Evolutionary conservation across 2,329 filamentous ascomycete species (phyloP).

Genomic region (Cercospora nicotianae): DNA sequence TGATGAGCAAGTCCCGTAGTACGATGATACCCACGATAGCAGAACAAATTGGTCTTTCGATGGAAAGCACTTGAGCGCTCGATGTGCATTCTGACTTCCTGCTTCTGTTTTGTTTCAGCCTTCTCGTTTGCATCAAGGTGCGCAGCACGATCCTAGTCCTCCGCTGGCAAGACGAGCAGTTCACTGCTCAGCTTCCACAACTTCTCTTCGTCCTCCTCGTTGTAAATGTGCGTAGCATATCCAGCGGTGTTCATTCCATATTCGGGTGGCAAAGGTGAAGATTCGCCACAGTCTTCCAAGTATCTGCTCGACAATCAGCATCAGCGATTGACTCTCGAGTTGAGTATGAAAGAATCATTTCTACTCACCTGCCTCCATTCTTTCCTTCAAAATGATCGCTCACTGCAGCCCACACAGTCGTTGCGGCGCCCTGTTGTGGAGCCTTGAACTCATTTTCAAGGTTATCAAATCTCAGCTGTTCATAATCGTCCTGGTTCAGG

Average conservation of each 20-base stretch:
- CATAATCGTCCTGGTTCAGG: constrained; percentile 21
- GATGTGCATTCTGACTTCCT: background rate
- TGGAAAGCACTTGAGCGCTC: background rate
- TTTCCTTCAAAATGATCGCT: constrained; percentile 46
- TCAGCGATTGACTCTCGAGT: background rate
- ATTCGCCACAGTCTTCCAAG: constrained; percentile 37
- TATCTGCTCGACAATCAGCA: constrained; percentile 28
- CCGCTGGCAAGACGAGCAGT: constrained; percentile 31
- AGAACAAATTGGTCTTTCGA: background rate
- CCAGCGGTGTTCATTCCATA: constrained; percentile 28
- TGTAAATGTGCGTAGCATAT: constrained; percentile 42
- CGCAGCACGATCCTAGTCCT: background rate
- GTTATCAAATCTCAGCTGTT: constrained; percentile 14
- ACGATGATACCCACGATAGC: constrained; percentile 19
- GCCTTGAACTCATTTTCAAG: constrained; percentile 34
- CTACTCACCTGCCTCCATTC: constrained; percentile 46
- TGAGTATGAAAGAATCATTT: background rate
- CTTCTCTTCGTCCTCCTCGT: constrained; percentile 43
- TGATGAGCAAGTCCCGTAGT: constrained; percentile 10
- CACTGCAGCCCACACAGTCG: constrained; percentile 49
- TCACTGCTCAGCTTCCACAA: constrained; percentile 47
- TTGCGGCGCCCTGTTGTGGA: constrained; percentile 52
- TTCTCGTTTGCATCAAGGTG: background rate
- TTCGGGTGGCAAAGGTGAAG: constrained; percentile 33
- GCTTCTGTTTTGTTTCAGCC: background rate